Conservation (phyloP, 345 rosid species). For the Hypericum perforatum region DNA sequence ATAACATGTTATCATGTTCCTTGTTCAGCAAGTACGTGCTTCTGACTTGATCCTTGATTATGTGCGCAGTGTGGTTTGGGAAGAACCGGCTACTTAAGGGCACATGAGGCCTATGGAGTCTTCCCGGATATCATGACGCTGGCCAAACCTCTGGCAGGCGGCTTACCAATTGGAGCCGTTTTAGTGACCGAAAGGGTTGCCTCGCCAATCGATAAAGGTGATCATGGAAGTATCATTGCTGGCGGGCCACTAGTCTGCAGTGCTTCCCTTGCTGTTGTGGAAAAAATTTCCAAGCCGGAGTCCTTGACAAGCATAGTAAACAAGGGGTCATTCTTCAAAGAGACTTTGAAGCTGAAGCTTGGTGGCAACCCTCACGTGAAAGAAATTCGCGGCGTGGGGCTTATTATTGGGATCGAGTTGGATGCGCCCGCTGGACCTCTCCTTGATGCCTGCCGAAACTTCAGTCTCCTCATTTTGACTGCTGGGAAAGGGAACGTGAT, state of each 20-base stretch:
- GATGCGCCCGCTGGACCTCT: slow-evolving; percentile 56
- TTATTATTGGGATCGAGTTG: slow-evolving; percentile 68
- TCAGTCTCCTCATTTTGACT: slow-evolving; percentile 60
- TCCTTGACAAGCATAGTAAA: slow-evolving; percentile 58
- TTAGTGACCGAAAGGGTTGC: slow-evolving; percentile 74
- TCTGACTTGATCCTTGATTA: too few relatives aligned
- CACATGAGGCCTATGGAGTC: slow-evolving; percentile 54
- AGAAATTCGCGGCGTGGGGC: slow-evolving; percentile 80
- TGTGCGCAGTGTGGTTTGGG: slow-evolving; percentile 90
- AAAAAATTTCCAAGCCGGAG: slow-evolving; percentile 57
- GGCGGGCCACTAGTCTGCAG: slow-evolving; percentile 72
- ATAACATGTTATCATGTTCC: too few relatives aligned
- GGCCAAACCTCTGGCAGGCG: slow-evolving; percentile 96
- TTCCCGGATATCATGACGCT: slow-evolving; percentile 86
- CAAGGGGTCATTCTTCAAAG: slow-evolving; percentile 64
- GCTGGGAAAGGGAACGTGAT: slow-evolving; percentile 85
- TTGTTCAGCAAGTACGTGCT: too few relatives aligned
- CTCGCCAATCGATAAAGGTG: slow-evolving; percentile 56
- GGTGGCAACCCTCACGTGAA: slow-evolving; percentile 63
- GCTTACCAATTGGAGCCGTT: slow-evolving; percentile 79
- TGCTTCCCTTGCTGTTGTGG: slow-evolving; percentile 55
- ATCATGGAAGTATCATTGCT: slow-evolving; percentile 90
- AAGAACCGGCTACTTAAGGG: slow-evolving; percentile 72
- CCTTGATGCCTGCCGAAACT: slow-evolving; percentile 66
- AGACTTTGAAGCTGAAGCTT: slow-evolving; percentile 39